Evolutionary conservation across 2,329 filamentous ascomycete genomes (phyloP), one percentile per base, ranked within the genome.

Genomic region (Fusarium coicis): DNA sequence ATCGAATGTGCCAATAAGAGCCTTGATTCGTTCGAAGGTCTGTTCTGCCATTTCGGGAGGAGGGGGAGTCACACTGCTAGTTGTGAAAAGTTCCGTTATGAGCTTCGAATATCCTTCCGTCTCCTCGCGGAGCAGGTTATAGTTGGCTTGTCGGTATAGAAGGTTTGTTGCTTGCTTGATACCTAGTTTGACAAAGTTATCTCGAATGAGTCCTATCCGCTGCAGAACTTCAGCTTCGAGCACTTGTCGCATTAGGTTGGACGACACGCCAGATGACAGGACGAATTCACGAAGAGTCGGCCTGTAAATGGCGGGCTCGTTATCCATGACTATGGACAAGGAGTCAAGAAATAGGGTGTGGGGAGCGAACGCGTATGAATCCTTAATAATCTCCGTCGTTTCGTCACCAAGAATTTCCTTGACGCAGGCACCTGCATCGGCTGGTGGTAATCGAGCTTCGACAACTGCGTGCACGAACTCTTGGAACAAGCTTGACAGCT

Each of bases 101-200:
- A 99, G 89, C 81, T 99, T 99, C 0, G 96, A 95, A 80, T 97
- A 99, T 44, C 97, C 96, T 83, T 99, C 96, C 0, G 94, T 94
- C 82, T 99, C 96, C 84, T 99, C 96, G 49, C 96, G 92, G 26
- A 99, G 86, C 12, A 99, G 85, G 78, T 99, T 99, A 85, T 97
- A 98, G 81, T 97, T 98, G 19, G 96, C 94, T 82, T 98, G 96
- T 68, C 95, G 92, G 81, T 99, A 99, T 2, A 99, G 88, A 9
- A 96, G 87, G 77, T 98, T 97, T 12, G 96, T 99, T 54, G 95
- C 93, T 79, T 97, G 95, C 62, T 96, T 92, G 73, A 97, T 95
- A 21, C 93, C 92, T 79, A 96, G 90, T 74, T 92, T 92, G 64
- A 89, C 87, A 81, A 98, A 99, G 10, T 92, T 96, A n/a, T 92